Evolutionary conservation across 2,329 filamentous ascomycete genomes (phyloP).

Genomic region (Ambrosiella cleistominuta): DNA sequence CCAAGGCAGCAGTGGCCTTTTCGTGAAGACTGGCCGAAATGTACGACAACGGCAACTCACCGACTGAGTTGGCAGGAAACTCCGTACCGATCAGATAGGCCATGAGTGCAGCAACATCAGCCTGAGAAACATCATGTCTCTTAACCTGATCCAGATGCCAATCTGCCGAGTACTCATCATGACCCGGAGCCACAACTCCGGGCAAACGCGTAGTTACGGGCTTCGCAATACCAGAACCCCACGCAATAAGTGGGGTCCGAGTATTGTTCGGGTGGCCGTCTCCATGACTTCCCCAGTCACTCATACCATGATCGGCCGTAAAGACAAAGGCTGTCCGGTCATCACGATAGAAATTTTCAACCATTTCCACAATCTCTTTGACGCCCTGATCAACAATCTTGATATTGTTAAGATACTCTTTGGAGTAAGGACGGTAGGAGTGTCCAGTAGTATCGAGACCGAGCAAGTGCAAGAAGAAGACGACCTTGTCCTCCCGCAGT

Average conservation of each 20-base stretch:
- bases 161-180: conserved; percentile 80
- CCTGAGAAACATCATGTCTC: conserved; percentile 82
- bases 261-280: conserved; percentile 97
- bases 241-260: conserved; percentile 75
- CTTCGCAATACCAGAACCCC: conserved; percentile 78
- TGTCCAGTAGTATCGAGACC: conserved; percentile 87
- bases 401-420: conserved; percentile 88
- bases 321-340: conserved; percentile 87
- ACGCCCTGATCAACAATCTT: conserved; percentile 87
- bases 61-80: conserved; percentile 92
- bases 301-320: conserved; percentile 97
- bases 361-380: conserved; percentile 60
- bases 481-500: conserved; percentile 66
- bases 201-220: conserved; percentile 41
- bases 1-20: conserved; percentile 69
- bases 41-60: conserved; percentile 73
- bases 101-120: conserved; percentile 91
- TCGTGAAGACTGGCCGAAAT: conserved; percentile 52
- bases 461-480: conserved; percentile 89
- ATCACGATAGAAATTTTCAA: conserved; percentile 72
- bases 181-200: conserved; percentile 47
- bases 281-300: conserved; percentile 96
- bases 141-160: conserved; percentile 69
- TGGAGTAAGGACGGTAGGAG: conserved; percentile 72
- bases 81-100: conserved; percentile 73